Base-by-base conservation (phyloP, 164 flowering plant genomes). In the Macadamia integrifolia region DNA sequence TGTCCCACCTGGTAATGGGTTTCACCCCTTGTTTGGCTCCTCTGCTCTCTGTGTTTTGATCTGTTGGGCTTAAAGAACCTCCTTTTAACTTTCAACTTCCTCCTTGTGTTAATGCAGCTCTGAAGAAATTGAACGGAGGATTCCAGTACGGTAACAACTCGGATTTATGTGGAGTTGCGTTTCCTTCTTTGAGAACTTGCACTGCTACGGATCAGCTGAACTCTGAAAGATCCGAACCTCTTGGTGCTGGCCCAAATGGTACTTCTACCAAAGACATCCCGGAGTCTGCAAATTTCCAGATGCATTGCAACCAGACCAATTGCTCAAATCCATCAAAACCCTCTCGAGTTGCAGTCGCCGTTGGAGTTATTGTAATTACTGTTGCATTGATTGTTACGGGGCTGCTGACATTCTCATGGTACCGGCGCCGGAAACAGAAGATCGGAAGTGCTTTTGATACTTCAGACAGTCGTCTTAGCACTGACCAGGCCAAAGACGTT, bases 401-500 rank as follows among this genome's bases (percentile, higher is more conserved):
- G 1, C 74, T 87, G 46, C 72, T 87, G 13, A 65, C 84, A 0
- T 89, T 85, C 71, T 61, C 86, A 6, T 79, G 83, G 87, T 81
- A 92, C 62, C 92, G 97, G 5, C 86, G 95, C 5, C 52, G 74
- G 11, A 90, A 92, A 67, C 97, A 94, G 78, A 94, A 86, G 71
- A 83, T 89, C 57, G 91, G 93, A 28, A 86, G 85, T 73, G 71
- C 88, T 42, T 79, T 83, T 32, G 91, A 92, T 57, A 43, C 74
- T 11, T 71, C 87, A 14, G 93, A 87, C 64, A 69, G 83, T 60
- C 84, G 91, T 65, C 76, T 81, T 18, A 93, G 92, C 68, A 85
- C 87, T 55, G 89, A 85, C 67, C 87, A 85, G 64, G 84, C 69
- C 31, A 87, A 81, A 79, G 97, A 86, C 55, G 82, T 81, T 60